A percentile compares a stretch with the other conserved stretches of the same genome.
phyloP scores from a whole-genome alignment of 106 monocot species.

The Agapanthus africanus region DNA sequence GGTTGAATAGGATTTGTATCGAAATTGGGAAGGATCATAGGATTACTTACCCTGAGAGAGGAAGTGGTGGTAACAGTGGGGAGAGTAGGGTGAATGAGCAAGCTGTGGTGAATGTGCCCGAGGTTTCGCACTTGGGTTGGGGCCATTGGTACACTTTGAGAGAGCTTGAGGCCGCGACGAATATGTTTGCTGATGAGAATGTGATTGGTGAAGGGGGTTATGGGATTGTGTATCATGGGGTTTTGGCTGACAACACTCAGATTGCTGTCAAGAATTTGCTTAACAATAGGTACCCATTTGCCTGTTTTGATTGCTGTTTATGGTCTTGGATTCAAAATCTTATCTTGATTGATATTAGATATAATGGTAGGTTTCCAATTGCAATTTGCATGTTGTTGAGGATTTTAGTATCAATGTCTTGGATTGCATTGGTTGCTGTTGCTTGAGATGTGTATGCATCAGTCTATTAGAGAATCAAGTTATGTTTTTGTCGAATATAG shows the following conservation, averaged over 20 bases:
- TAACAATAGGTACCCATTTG: slow-evolving; percentile 66
- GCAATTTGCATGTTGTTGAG: background rate
- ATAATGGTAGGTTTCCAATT: too few relatives aligned
- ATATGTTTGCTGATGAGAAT: slow-evolving; percentile 71
- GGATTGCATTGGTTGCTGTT: too few relatives aligned
- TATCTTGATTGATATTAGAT: background rate
- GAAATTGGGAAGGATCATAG: slow-evolving; percentile 67
- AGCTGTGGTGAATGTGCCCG: slow-evolving; percentile 27
- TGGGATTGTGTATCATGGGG: slow-evolving; percentile 86
- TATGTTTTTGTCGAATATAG: too few relatives aligned
- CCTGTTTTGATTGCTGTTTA: background rate
- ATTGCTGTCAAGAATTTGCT: slow-evolving; percentile 92
- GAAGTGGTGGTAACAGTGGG: slow-evolving; percentile 10
- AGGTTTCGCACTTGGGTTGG: slow-evolving; percentile 91
- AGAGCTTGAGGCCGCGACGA: slow-evolving; percentile 77
- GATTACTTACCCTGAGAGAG: slow-evolving; percentile 49
- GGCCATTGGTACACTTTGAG: slow-evolving; percentile 89
- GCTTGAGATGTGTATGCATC: too few relatives aligned
- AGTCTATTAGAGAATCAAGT: too few relatives aligned
- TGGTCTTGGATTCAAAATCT: background rate
- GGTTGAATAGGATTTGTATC: slow-evolving; percentile 45
- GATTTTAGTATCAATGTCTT: too few relatives aligned
- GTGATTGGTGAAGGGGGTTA: slow-evolving; percentile 89
- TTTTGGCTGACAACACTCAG: slow-evolving; percentile 51
- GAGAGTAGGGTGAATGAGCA: slow-evolving; percentile 11